Base-by-base conservation (phyloP, 768 basidiomycete species). In the Megacollybia marginata region DNA sequence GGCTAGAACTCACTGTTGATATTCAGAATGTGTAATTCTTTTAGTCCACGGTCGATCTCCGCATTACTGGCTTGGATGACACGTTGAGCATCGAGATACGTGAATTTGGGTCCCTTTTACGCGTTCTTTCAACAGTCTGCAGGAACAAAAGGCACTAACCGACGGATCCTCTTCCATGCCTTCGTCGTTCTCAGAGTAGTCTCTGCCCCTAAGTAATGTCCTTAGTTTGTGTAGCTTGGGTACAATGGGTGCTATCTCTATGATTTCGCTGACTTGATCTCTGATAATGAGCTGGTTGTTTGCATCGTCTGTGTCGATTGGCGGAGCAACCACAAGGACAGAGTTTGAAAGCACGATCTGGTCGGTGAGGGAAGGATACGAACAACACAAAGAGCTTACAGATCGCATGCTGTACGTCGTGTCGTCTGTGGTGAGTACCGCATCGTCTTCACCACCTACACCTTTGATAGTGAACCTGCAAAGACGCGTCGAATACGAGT, bases 321-420 rank as follows among this genome's bases (percentile, higher is more conserved):
- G 55, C 35, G 67, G 61, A 2, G 82, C 82, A 52, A 88, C 72
- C 42, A 97, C 77, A 11, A 93, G 71, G 33, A 94, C 68, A 0
- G 92, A 85, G 64, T 98, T 98, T 15, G 93, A 96, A 44, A 96
- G 70, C 9, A 76, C 75, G 23, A 28, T 28, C 23, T 28, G n/a
- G 23, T 28, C 23, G 23, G 6, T 28, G 23, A 28, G 23, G 6
- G 23, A 28, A 28, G 23, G 23, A 28, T 2, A 28, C 23, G 6
- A 6, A 28, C 6, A 28, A 28, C 4, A 28, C 2, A 28, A 28
- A 28, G 23, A 28, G 23, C 23, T 8, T n/a, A 98, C 84, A 0
- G 92, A 87, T 49, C 94, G 83, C 23, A 98, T 68, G 2, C 78
- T 60, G 61, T 86, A 99, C 0, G 95, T 98, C 61, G 78, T 82